A percentile compares a stretch with the other conserved stretches of the same genome.
Conservation (phyloP, 345 rosid species). For the Gossypium australe region DNA sequence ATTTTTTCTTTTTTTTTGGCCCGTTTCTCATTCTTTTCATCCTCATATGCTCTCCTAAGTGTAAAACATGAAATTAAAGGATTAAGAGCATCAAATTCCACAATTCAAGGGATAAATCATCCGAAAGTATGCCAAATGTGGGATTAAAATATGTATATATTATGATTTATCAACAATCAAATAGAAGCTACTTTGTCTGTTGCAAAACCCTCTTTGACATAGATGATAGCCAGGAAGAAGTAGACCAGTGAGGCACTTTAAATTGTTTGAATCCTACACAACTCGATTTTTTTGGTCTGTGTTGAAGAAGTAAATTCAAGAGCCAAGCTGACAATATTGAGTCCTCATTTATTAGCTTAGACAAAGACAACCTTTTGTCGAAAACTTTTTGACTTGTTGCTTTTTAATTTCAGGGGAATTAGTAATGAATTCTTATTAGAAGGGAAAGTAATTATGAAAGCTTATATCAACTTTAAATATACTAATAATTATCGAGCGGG, state of each 20-base stretch:
- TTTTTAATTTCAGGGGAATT: not conserved
- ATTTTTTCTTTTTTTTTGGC: too few relatives aligned
- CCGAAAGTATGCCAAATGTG: too few relatives aligned
- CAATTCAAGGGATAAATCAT: too few relatives aligned
- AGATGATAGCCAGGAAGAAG: not conserved
- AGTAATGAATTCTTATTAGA: not conserved
- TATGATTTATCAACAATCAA: conserved; percentile 2
- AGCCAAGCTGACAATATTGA: conserved; percentile 32
- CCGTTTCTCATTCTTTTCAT: too few relatives aligned
- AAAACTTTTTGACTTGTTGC: not conserved
- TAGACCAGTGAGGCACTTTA: conserved; percentile 19
- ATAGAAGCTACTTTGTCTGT: conserved; percentile 40
- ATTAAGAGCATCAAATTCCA: too few relatives aligned
- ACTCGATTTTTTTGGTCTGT: conserved; percentile 15
- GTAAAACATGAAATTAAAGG: too few relatives aligned
- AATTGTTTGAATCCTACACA: conserved; percentile 9
- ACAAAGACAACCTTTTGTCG: not conserved
- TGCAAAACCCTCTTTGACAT: conserved; percentile 31
- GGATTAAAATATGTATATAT: too few relatives aligned
- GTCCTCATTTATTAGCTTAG: conserved; percentile 28
- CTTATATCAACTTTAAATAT: not conserved
- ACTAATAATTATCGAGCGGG: conserved; percentile 11
- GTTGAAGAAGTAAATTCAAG: conserved; percentile 25
- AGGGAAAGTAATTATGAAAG: not conserved
- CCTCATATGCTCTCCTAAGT: too few relatives aligned